These are phyloP conservation scores for Solanum lignicaule DNA, from an alignment of 257 asterid genomes.

Conservation along the genomic window DNA sequence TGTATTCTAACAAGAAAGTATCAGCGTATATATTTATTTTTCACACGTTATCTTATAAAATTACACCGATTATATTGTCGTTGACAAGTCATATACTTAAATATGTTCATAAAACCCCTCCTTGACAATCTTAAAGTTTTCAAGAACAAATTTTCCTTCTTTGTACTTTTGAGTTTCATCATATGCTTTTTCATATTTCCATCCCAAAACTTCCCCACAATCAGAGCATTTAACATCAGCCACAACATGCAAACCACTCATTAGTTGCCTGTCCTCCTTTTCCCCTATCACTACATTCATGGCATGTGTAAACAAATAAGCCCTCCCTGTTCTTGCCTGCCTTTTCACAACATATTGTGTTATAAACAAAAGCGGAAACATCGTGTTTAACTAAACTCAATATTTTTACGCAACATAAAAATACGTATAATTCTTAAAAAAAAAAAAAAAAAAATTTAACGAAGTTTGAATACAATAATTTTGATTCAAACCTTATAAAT, in stretches of 20 bases:
- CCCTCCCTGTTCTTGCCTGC: constrained; percentile 46
- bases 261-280: constrained; percentile 32
- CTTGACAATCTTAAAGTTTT: constrained; percentile 34
- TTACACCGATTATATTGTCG: no score
- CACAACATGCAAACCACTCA: constrained; percentile 48
- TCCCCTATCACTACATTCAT: constrained; percentile 29
- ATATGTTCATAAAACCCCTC: background rate
- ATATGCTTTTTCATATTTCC: constrained; percentile 51
- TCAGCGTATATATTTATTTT: no score
- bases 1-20: background rate
- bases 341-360: background rate
- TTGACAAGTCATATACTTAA: background rate
- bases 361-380: background rate
- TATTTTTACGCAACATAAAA: background rate
- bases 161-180: constrained; percentile 44
- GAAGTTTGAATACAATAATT: no score
- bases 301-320: constrained; percentile 40
- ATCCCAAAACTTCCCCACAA: constrained; percentile 43
- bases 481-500: no score
- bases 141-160: constrained; percentile 52
- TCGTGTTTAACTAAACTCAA: background rate
- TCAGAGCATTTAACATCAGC: constrained; percentile 47
- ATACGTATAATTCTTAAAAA: no score
- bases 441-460: no score
- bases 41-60: background rate